Percentiles rank a stretch among this genome's conserved stretches.
phyloP scores from a whole-genome alignment of 306 rosid genomes.

The Boehmeria nivea region DNA sequence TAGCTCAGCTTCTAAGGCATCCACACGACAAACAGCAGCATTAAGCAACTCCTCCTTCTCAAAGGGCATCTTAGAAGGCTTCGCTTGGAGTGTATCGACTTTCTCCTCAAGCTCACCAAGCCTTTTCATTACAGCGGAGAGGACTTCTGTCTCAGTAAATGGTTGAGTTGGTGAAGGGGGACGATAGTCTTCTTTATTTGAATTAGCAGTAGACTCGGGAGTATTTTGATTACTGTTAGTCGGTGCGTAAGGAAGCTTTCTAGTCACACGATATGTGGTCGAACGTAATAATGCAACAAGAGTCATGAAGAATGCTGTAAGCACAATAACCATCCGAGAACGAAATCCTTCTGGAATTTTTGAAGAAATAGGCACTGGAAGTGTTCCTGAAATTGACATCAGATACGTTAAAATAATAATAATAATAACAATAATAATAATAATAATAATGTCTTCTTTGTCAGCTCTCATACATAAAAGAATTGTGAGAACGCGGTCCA shows the following conservation, averaged over 20 bases:
- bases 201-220: constrained; percentile 25
- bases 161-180: constrained; percentile 41
- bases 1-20: constrained; percentile 93
- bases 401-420: too few species aligned
- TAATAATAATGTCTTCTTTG: too few species aligned
- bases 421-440: too few species aligned
- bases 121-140: constrained; percentile 59
- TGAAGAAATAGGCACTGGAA: constrained; percentile 31
- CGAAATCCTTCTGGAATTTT: constrained; percentile 41
- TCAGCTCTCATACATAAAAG: too few species aligned
- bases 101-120: constrained; percentile 85
- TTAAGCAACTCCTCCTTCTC: constrained; percentile 91
- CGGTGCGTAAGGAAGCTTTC: constrained; percentile 39
- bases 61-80: constrained; percentile 88
- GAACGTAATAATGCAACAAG: constrained; percentile 43
- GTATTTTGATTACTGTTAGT: constrained; percentile 28
- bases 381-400: constrained; percentile 47
- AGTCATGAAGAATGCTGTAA: constrained; percentile 62
- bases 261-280: constrained; percentile 37
- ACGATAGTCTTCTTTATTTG: constrained; percentile 28
- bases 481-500: too few species aligned
- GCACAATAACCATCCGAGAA: constrained; percentile 46
- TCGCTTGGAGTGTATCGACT: constrained; percentile 68
- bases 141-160: constrained; percentile 36
- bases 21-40: constrained; percentile 97